A percentile compares a stretch with the other conserved stretches of the same genome.
Evolutionary conservation across 176 grass and related monocot genomes (phyloP).

Genomic region (Eleusine indica): DNA sequence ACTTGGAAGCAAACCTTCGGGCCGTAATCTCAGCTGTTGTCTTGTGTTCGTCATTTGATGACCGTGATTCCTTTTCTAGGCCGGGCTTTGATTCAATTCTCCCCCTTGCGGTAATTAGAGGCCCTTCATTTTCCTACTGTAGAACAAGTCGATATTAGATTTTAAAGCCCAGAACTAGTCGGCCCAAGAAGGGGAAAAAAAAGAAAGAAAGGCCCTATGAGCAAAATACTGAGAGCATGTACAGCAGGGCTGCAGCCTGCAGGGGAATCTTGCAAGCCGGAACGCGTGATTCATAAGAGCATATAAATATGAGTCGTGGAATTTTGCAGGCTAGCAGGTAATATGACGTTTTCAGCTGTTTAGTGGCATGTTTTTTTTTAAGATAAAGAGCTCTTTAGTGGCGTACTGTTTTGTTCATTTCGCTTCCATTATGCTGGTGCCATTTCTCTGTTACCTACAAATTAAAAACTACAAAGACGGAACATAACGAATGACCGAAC

Average conservation of each 20-base stretch:
- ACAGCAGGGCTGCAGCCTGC: not conserved
- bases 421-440: too few relatives aligned
- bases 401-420: too few relatives aligned
- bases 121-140: too few relatives aligned
- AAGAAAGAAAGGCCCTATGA: too few relatives aligned
- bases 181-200: not conserved
- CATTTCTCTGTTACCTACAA: too few relatives aligned
- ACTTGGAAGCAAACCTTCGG: not conserved
- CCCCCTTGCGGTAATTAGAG: too few relatives aligned
- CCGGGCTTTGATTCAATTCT: not conserved
- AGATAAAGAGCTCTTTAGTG: too few relatives aligned
- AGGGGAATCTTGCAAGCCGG: not conserved
- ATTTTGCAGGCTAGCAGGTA: not conserved
- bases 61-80: not conserved
- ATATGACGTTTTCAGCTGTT: not conserved
- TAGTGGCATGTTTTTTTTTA: not conserved
- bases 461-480: too few relatives aligned
- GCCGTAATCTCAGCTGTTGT: not conserved
- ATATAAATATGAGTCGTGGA: not conserved
- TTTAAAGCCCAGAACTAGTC: not conserved
- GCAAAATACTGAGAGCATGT: not conserved
- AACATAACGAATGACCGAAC: too few relatives aligned
- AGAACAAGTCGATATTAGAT: too few relatives aligned
- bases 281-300: not conserved
- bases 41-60: too few relatives aligned